These are phyloP conservation scores for Pythium phragmitis DNA, from an alignment of 352 stramenopile genomes.

Conservation along the genomic window DNA sequence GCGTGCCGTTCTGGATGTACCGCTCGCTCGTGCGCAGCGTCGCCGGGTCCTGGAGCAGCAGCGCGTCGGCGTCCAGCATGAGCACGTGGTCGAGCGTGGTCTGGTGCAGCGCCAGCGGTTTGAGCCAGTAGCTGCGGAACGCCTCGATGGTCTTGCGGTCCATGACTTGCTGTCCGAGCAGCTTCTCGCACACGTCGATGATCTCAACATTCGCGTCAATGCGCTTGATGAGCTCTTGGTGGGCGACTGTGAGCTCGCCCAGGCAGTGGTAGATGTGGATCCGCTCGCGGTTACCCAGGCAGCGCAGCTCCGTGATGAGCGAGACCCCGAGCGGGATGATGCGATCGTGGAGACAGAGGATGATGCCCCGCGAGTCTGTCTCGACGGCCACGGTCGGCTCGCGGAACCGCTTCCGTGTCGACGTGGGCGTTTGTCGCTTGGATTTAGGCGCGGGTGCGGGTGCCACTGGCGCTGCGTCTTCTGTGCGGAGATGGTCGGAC, in stretches of 20 bases:
- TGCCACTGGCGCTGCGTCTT: neutral
- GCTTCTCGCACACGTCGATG: constrained; percentile 55
- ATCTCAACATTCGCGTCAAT: constrained; percentile 50
- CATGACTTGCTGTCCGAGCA: constrained; percentile 24
- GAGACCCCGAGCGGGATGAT: constrained; percentile 56
- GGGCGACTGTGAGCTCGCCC: constrained; percentile 41
- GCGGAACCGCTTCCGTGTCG: neutral
- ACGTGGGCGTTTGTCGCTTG: neutral
- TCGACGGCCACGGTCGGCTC: neutral
- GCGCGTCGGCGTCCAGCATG: constrained; percentile 29
- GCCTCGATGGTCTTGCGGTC: constrained; percentile 13
- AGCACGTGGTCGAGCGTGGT: constrained; percentile 17
- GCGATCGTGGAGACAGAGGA: constrained; percentile 49
- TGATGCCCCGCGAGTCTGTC: constrained; percentile 4
- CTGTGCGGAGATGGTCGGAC: neutral
- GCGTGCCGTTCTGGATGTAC: constrained; percentile 36
- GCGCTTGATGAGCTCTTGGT: constrained; percentile 34
- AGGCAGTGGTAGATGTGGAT: constrained; percentile 46
- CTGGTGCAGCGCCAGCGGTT: constrained; percentile 28
- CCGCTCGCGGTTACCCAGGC: constrained; percentile 35
- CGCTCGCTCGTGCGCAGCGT: constrained; percentile 20
- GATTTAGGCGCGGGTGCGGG: neutral
- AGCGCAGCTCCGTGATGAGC: constrained; percentile 53
- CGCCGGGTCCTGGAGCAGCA: constrained; percentile 23
- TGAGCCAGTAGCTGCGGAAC: constrained; percentile 31